A percentile compares a stretch with the other conserved stretches of the same genome.
Evolutionary conservation across 1,139 yeast genomes (phyloP).

Genomic region (Yamadazyma spencermartinsiae): DNA sequence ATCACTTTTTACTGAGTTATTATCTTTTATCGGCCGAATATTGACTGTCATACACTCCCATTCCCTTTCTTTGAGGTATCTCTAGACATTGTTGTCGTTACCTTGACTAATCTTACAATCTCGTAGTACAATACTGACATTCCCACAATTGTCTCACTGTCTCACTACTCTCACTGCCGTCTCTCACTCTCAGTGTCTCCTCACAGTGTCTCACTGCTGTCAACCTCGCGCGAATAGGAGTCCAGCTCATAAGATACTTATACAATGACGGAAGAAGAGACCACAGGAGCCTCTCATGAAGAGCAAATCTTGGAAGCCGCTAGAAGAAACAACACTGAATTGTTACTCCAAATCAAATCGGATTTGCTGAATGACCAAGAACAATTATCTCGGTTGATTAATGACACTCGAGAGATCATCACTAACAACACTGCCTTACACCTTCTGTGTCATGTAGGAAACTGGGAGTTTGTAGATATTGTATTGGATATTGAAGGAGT

Average conservation of each 20-base stretch:
- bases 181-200: not conserved
- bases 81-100: too few relatives aligned
- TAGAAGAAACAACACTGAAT: constrained; percentile 83
- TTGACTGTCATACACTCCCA: too few relatives aligned
- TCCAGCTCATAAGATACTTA: too few relatives aligned
- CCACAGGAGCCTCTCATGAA: constrained; percentile 67
- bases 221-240: not conserved
- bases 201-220: not conserved
- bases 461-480: constrained; percentile 82
- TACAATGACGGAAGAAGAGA: constrained; percentile 1
- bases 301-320: constrained; percentile 88
- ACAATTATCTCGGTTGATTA: constrained; percentile 61
- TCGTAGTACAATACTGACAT: too few relatives aligned
- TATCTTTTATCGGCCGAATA: too few relatives aligned
- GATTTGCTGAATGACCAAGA: constrained; percentile 45
- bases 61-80: too few relatives aligned
- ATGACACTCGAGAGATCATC: constrained; percentile 67
- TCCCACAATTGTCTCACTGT: not conserved
- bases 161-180: too few relatives aligned
- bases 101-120: too few relatives aligned
- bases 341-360: constrained; percentile 57
- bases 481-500: constrained; percentile 88
- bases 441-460: constrained; percentile 76
- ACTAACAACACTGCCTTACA: constrained; percentile 84
- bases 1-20: too few relatives aligned